Base-by-base conservation (phyloP, 1,284 basidiomycete species). In the Vanrija humicola region DNA sequence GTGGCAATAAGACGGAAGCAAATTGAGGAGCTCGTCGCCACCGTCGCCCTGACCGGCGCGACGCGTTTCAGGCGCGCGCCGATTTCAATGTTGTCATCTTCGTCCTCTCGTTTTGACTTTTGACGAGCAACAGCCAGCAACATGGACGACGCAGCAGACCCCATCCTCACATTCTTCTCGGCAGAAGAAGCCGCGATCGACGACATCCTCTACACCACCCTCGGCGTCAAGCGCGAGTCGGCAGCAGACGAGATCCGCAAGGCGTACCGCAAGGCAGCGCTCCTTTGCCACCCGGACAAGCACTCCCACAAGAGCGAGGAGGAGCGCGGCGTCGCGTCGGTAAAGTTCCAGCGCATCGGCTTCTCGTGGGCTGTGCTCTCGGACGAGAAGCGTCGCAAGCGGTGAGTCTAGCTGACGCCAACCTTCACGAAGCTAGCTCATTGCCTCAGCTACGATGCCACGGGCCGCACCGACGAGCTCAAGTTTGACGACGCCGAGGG, bases 281-380 rank as follows among this genome's bases (percentile, higher is more conserved):
- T 97, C 21, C 68, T 82, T 50, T 84, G 85, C 72, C 93, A 96
- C 69, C 93, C 93, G 5, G 91, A 95, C 78, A 94, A 94, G 71
- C 90, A 91, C 68, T 77, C 83, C 38, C 77, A 79, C 14, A 82
- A 87, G 54, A 78, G 73, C 51, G 82, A 84, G n/a, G 78, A 78
- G 38, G 64, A 82, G 25, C 86, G 85, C 69, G 82, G 83, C 43
- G 81, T 82, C 62, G 84, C 86, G 62, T 83, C 82, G 12, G 79
- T 77, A 59, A 85, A 86, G 73, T 97, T 96, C 69, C 90, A 94
- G 67, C 86, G 89, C 69, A 82, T 96, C 62, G 89, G 92, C 0
- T 95, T 93, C 67, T 89, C 93, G 15, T 97, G 93, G 74, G 80
- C 89, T 1, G 85, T 97, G 0, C 80, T 96, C 29, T 82, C 85